These are phyloP conservation scores for Hippophae gyantsensis DNA, from an alignment of 306 rosid species.

Conservation along the genomic window DNA sequence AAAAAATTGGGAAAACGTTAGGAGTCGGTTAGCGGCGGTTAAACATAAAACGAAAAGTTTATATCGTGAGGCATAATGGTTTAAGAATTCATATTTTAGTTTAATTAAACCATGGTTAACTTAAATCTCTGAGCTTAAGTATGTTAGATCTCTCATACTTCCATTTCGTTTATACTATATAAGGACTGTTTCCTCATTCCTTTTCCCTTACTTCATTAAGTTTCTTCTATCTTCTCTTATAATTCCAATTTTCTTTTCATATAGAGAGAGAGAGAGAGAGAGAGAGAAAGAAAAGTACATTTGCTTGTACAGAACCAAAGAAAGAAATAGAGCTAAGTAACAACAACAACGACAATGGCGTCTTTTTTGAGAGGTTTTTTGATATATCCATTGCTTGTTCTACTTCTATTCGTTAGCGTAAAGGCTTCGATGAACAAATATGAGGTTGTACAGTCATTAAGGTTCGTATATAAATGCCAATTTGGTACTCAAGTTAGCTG, in stretches of 20 bases:
- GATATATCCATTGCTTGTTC: slow-evolving; percentile 19
- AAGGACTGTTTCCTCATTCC: slow-evolving; percentile 22
- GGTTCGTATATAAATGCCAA: slow-evolving; percentile 21
- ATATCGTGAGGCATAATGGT: too few relatives aligned
- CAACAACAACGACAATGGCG: slow-evolving; percentile 34
- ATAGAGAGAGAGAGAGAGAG: not conserved
- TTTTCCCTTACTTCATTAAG: slow-evolving; percentile 28
- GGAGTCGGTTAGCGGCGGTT: slow-evolving; percentile 55
- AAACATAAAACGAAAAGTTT: not conserved
- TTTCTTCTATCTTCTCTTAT: not conserved
- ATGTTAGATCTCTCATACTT: not conserved
- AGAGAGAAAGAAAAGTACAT: not conserved
- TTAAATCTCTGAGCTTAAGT: slow-evolving; percentile 8
- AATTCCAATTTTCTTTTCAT: not conserved
- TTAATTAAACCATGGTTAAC: slow-evolving; percentile 42
- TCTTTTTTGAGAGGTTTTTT: slow-evolving; percentile 21
- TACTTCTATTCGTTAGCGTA: slow-evolving; percentile 17
- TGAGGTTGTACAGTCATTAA: slow-evolving; percentile 23
- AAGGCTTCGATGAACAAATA: slow-evolving; percentile 19
- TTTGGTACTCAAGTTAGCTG: not conserved
- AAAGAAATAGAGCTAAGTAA: not conserved
- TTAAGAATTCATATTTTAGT: not conserved
- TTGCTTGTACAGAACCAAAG: slow-evolving; percentile 1
- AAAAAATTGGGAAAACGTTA: not conserved
- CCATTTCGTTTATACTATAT: slow-evolving; percentile 32